These are phyloP conservation scores for Grammothele lineata DNA, from an alignment of 768 basidiomycete species.

Conservation along the genomic window DNA sequence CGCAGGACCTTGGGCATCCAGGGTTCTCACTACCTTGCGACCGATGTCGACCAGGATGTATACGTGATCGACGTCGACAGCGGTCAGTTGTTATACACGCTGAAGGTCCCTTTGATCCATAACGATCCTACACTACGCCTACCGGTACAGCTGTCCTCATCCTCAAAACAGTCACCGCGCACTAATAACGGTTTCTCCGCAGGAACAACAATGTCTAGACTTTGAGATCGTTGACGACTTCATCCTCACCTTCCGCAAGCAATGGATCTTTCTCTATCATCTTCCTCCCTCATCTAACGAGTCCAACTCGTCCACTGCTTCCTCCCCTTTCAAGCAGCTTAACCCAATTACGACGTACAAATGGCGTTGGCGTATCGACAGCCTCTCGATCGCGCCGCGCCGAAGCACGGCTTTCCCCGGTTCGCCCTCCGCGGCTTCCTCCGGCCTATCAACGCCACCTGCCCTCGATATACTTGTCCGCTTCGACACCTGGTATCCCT, in stretches of 20 bases:
- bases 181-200: background rate
- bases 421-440: background rate
- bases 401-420: slow-evolving; percentile 9
- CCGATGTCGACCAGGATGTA: slow-evolving; percentile 7
- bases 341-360: slow-evolving; percentile 42
- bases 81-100: background rate
- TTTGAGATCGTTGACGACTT: slow-evolving; percentile 40
- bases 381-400: slow-evolving; percentile 37
- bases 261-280: slow-evolving; percentile 25
- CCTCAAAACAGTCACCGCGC: no score
- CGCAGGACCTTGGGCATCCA: slow-evolving; percentile 9
- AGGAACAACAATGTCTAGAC: slow-evolving; percentile 39
- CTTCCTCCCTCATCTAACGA: slow-evolving; percentile 22
- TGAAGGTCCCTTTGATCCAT: slow-evolving; percentile 6
- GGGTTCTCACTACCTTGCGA: slow-evolving; percentile 10
- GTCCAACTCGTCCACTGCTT: background rate
- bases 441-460: slow-evolving; percentile 5
- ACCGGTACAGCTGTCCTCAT: background rate
- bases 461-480: slow-evolving; percentile 53
- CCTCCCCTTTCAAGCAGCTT: slow-evolving; percentile 21
- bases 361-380: slow-evolving; percentile 59
- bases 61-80: slow-evolving; percentile 11
- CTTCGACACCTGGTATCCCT: slow-evolving; percentile 56
- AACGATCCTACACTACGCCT: slow-evolving; percentile 11
- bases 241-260: slow-evolving; percentile 41